Conservation (phyloP, 306 rosid genomes). For the Citrullus amarus region DNA sequence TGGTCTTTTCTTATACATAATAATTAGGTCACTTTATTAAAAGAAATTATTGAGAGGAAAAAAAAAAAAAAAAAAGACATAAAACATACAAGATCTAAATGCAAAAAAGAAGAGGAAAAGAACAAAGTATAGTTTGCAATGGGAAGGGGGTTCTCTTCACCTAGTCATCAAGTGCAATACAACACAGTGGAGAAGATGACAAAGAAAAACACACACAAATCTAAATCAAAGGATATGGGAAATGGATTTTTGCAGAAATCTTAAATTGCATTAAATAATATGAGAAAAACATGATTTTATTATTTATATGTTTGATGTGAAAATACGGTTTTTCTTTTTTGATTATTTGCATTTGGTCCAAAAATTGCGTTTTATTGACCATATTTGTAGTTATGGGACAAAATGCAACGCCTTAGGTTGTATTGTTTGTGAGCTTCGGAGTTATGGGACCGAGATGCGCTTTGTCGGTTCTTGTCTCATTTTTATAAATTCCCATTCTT, state of each 20-base stretch:
- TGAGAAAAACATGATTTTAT: not conserved
- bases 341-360: not conserved
- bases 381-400: not conserved
- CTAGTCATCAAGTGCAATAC: not conserved
- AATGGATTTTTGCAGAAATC: not conserved
- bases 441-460: not conserved
- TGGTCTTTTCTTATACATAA: not conserved
- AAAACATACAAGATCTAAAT: not conserved
- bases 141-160: not conserved
- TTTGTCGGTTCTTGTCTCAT: conserved; percentile 2
- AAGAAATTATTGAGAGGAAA: not conserved
- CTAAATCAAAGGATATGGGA: not conserved
- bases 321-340: not conserved
- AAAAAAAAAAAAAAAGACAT: not conserved
- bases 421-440: not conserved
- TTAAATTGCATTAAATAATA: not conserved
- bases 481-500: not conserved
- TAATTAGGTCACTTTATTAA: not conserved
- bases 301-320: not conserved
- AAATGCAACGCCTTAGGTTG: not conserved
- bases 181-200: not conserved
- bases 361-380: not conserved
- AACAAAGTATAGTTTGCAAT: not conserved
- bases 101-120: not conserved
- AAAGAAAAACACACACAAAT: not conserved